Base-by-base conservation (phyloP, 1,139 yeast genomes). In the Lodderomyces pseudojiufengensis region DNA sequence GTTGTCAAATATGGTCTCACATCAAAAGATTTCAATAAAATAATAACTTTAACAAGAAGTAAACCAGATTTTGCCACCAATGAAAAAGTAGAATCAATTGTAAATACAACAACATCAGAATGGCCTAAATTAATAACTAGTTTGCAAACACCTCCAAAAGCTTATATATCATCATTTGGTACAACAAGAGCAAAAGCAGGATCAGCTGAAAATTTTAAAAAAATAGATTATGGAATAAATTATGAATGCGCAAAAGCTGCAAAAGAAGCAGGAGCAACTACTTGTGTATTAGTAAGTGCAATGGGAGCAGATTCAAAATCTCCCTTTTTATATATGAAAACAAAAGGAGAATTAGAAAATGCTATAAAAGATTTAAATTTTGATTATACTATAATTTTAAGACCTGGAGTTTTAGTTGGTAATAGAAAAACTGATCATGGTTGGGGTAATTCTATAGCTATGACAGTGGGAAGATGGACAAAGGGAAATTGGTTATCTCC, bases 121-220 rank as follows among this genome's bases (percentile, higher is more conserved):
- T 79, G 84, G 82, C 54, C 55, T 2, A 55, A 44, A 5, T 38
- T 52, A 9, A 54, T 64, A 30, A 44, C 32, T 27, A 46, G 37
- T 5, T 32, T 44, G 23, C 20, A 27, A 22, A 39, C 40, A 29
- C 42, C 26, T 45, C 52, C 52, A 41, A 55, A 36, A 20, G 43
- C 66, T 1, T 66, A 76, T 40, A 73, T 80, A 44, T 74, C 85
- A 2, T 77, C 80, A 0, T 72, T 86, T 48, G 95, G 88, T n/a
- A 83, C 95, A 11, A 85, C 95, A 1, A 67, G 73, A 36, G 80
- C 74, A 1, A 68, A 61, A 12, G 95, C 88, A 3, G 92, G 92
- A n/a, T 65, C 80, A 1, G 63, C 78, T 3, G 84, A 73, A 20
- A 71, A 76, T 15, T 88, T 84, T 58, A 68, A 70, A 44, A 65